A percentile compares a stretch with the other conserved stretches of the same genome.
These are phyloP conservation scores for Yarrowia bubula DNA, from an alignment of 805 yeast species.

Conservation along the genomic window DNA sequence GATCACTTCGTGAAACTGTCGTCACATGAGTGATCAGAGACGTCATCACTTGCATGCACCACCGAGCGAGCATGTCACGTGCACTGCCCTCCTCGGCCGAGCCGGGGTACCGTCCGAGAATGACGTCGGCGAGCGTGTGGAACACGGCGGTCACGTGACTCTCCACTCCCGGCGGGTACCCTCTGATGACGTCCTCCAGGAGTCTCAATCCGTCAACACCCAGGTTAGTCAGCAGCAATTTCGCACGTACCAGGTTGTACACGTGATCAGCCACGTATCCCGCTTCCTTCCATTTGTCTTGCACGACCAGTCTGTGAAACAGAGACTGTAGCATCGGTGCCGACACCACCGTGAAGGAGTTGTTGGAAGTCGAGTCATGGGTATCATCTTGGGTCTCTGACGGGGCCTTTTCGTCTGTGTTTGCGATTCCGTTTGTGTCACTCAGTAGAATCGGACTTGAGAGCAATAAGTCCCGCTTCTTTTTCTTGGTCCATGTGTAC, in stretches of 20 bases:
- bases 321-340: conserved; percentile 4
- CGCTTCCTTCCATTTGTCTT: conserved; percentile 12
- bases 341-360: not conserved
- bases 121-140: conserved; percentile 1
- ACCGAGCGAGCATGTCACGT: not conserved
- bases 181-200: conserved; percentile 12
- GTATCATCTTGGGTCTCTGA: not conserved
- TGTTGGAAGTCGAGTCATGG: not conserved
- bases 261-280: conserved; percentile 15
- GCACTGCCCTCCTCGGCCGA: not conserved
- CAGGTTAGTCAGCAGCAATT: conserved; percentile 7
- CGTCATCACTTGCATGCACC: conserved; percentile 11
- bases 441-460: not conserved
- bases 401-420: not conserved
- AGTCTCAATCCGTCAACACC: conserved; percentile 12
- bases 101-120: not conserved
- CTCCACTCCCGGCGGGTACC: conserved; percentile 16
- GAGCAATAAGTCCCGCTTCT: not conserved
- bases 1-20: not conserved
- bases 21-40: conserved; percentile 3
- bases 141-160: not conserved
- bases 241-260: conserved; percentile 8
- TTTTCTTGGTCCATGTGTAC: not conserved
- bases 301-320: conserved; percentile 4
- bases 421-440: not conserved